Evolutionary conservation across 495 filamentous ascomycete genomes (phyloP), one percentile per base, ranked within the genome.

Genomic region (Chaetomium fimeti): DNA sequence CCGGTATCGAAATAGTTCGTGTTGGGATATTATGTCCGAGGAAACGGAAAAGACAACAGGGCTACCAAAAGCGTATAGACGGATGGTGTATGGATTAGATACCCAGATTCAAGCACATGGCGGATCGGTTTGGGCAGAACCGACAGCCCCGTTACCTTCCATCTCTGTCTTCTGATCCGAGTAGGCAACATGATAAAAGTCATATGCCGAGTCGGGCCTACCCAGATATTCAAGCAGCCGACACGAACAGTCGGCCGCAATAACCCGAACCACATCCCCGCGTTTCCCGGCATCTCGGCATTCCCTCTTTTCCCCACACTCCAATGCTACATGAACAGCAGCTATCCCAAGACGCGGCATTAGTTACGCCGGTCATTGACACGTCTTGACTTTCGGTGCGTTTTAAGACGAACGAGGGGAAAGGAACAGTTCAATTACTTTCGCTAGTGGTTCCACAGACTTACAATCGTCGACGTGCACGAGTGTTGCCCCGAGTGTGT

Each of bases 81-180:
- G 48, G 60, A 29, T 29, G 48, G 27, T 47, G 18, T 55, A 28
- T 49, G 52, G 61, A 57, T 29, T 63, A 63, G 61, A 63, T 63
- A 63, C 61, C 61, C 52, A 54, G 16, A 45, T 43, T 54, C 29
- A n/a, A 22, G 36, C 58, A 18, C 25, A 45, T 13, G 11, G 11
- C 12, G 47, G 59, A 61, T 28, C 22, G n/a, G 5, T 42, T 32
- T 52, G 5, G 16, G 47, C 24, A 9, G 27, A n/a, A 36, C 11
- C 3, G 9, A 27, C 7, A 22, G 45, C 2, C 9, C 48, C 9
- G 25, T 24, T 5, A 27, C 22, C 22, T 15, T 52, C 2, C 43
- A 22, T 1, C 43, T 7, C 18, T 43, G n/a, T 16, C 22, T 9
- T 9, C 16, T 5, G 43, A 22, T 5, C 43, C 9, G 42, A 45